These are phyloP conservation scores for Zalaria sp. DNA, from an alignment of 2,329 filamentous ascomycete genomes.

Conservation along the genomic window DNA sequence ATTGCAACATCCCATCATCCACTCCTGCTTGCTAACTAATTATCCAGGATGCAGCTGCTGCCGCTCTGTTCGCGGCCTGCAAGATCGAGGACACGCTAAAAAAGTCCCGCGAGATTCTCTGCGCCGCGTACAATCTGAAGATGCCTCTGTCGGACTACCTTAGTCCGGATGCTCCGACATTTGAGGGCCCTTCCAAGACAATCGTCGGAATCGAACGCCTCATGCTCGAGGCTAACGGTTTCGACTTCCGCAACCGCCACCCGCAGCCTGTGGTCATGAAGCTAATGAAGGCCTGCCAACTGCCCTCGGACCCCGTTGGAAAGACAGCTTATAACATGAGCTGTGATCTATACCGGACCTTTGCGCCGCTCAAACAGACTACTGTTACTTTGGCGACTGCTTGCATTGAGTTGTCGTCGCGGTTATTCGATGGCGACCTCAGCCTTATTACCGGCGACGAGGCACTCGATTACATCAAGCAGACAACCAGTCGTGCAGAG, in stretches of 20 bases:
- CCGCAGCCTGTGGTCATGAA: slow-evolving; percentile 79
- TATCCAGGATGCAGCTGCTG: slow-evolving; percentile 64
- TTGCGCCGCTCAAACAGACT: slow-evolving; percentile 79
- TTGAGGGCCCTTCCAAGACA: slow-evolving; percentile 64
- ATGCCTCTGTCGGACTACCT: slow-evolving; percentile 46
- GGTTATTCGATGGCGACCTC: slow-evolving; percentile 46
- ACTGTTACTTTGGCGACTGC: slow-evolving; percentile 75
- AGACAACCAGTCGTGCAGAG: slow-evolving; percentile 29
- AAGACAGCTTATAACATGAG: slow-evolving; percentile 66
- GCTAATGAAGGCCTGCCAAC: slow-evolving; percentile 26
- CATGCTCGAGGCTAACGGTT: slow-evolving; percentile 83
- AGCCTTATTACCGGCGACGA: slow-evolving; percentile 31
- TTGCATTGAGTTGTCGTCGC: slow-evolving; percentile 64
- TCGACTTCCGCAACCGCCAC: slow-evolving; percentile 83
- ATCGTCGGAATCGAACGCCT: slow-evolving; percentile 84
- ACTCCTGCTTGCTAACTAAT: slow-evolving; percentile 2
- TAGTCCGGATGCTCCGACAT: slow-evolving; percentile 73
- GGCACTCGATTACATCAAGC: slow-evolving; percentile 31
- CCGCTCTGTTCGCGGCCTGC: slow-evolving; percentile 81
- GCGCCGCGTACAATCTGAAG: slow-evolving; percentile 78
- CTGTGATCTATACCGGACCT: slow-evolving; percentile 84
- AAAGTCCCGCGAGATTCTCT: slow-evolving; percentile 86
- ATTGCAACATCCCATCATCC: neutral
- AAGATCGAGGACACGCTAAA: slow-evolving; percentile 98
- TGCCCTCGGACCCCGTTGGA: slow-evolving; percentile 33